These are phyloP conservation scores for Colletotrichum sp. DNA, from an alignment of 2,329 filamentous ascomycete genomes.

Conservation along the genomic window DNA sequence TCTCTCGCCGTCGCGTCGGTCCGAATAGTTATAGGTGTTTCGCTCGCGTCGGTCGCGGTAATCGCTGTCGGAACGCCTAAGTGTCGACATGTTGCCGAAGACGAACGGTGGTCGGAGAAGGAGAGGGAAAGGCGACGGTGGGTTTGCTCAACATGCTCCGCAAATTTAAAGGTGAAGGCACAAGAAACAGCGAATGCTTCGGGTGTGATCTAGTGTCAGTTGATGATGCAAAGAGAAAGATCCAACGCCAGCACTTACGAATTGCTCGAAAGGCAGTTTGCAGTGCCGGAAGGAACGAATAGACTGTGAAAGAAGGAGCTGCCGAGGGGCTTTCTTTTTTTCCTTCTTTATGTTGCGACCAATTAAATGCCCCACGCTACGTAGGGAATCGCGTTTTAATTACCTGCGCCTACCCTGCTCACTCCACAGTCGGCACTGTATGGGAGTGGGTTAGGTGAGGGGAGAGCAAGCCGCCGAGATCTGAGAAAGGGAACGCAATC, in stretches of 20 bases:
- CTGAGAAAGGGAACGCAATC: neutral
- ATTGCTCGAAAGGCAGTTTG: neutral
- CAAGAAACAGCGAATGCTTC: neutral
- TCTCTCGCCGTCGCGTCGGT: conserved; percentile 8
- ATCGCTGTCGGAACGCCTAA: neutral
- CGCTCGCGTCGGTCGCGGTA: neutral
- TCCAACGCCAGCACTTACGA: neutral
- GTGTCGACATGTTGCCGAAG: neutral
- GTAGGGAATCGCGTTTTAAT: neutral
- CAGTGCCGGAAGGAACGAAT: neutral
- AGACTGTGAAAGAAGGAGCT: neutral
- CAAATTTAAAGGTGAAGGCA: neutral
- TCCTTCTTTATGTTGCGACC: neutral
- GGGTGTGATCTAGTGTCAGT: neutral
- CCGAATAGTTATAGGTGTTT: neutral
- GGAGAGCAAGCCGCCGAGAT: neutral
- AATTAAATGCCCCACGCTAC: neutral
- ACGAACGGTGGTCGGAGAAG: neutral
- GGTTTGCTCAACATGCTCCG: neutral
- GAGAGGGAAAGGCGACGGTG: neutral
- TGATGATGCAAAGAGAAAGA: neutral
- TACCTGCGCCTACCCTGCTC: neutral
- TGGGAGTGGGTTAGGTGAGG: neutral
- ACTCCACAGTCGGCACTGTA: neutral
- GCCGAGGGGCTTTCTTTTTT: neutral